Evolutionary conservation across 2,329 filamentous ascomycete genomes (phyloP), one percentile per base, ranked within the genome.

Genomic region (Ophiostoma himal-ulmi): DNA sequence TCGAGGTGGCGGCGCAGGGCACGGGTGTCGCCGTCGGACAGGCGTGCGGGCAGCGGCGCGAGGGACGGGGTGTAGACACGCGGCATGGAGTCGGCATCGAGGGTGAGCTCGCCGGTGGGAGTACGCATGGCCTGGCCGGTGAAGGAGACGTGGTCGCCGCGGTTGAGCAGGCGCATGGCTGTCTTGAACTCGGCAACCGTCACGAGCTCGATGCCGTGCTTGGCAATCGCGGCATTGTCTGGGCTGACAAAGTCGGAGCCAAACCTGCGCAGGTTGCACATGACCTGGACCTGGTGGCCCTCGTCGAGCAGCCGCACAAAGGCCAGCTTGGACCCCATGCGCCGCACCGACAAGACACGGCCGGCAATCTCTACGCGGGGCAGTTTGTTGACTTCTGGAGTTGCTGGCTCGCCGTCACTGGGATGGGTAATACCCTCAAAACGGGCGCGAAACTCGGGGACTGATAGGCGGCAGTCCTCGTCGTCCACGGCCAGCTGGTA

Each of bases 301-400:
- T 92, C 88, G 78, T 93, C 88, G 74, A 88, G 83, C 68, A 98
- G 81, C 79, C 95, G 91, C 74, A 97, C 79, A 79, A 99, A 99
- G 73, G 93, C 83, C 75, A 99, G 88, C 80, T 91, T 92, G 75
- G 87, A 89, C 74, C 94, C 89, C 70, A 88, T 85, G 67, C 86
- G 83, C 73, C 92, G 91, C 77, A 91, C 86, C 66, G 89, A 88
- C 76, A 85, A 84, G 73, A 97, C 84, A 77, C 93, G 92, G 79
- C 93, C 92, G 22, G 70, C 62, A 22, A 75, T 65, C 68, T 75
- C 72, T 62, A 74, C 70, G 2, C 74, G 74, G 2, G 52, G 70
- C 34, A 20, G 39, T n/a, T 60, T 39, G 17, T 22, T 17, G 10
- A 11, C 17, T 48, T 44, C 26, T 34, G 44, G 44, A 7, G 17